Evolutionary conservation across 331 rosid genomes (phyloP).

Genomic region (Ulmus americana): DNA sequence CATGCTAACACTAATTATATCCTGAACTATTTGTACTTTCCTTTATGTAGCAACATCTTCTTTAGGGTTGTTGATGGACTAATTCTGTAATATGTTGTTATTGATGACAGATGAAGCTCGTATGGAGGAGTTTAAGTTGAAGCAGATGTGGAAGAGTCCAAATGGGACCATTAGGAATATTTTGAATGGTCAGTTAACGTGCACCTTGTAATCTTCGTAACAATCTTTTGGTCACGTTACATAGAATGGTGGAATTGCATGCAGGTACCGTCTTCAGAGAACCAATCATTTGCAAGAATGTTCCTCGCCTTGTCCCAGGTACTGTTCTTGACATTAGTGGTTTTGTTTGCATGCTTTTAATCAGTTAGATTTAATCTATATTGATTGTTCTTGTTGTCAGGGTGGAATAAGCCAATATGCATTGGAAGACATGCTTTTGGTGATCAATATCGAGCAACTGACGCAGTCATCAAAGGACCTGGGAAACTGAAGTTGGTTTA

Average conservation of each 20-base stretch:
- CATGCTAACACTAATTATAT: slow-evolving; percentile 1
- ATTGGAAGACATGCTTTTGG: slow-evolving; percentile 99
- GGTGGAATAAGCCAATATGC: slow-evolving; percentile 93
- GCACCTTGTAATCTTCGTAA: background rate
- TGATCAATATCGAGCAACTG: slow-evolving; percentile 93
- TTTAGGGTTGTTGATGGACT: background rate
- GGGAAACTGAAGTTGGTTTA: slow-evolving; percentile 79
- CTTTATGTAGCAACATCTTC: background rate
- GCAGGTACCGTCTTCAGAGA: slow-evolving; percentile 98
- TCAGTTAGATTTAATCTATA: slow-evolving; percentile 1
- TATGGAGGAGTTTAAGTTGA: slow-evolving; percentile 74
- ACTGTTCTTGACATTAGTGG: slow-evolving; percentile 17
- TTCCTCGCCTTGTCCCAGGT: slow-evolving; percentile 98
- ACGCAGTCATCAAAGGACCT: slow-evolving; percentile 79
- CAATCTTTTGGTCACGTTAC: slow-evolving; percentile 8
- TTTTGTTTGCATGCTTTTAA: slow-evolving; percentile 6
- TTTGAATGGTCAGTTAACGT: slow-evolving; percentile 59
- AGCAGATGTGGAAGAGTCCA: slow-evolving; percentile 97
- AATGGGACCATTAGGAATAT: slow-evolving; percentile 96
- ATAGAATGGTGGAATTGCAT: slow-evolving; percentile 17
- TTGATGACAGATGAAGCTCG: slow-evolving; percentile 77
- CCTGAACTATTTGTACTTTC: background rate
- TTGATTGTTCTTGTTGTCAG: slow-evolving; percentile 35
- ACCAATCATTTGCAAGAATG: slow-evolving; percentile 88
- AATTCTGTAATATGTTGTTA: slow-evolving; percentile 26